These are phyloP conservation scores for Phytophthora palmivora DNA, from an alignment of 352 stramenopile species.

Conservation along the genomic window DNA sequence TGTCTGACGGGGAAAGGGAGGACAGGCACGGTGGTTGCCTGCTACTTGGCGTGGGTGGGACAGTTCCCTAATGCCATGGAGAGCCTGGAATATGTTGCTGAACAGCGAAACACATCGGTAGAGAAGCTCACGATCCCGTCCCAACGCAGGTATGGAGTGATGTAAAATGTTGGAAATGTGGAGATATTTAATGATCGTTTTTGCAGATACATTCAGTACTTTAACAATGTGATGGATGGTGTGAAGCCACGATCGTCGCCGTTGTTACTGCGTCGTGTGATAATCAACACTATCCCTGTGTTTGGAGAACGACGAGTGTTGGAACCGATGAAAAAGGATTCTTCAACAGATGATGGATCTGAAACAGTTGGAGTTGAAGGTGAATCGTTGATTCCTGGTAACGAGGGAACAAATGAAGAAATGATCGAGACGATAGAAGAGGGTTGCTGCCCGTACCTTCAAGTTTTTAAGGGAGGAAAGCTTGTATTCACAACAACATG, in stretches of 20 bases:
- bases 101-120: constrained; percentile 86
- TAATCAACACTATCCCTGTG: constrained; percentile 95
- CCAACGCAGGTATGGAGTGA: constrained; percentile 84
- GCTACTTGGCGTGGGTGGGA: constrained; percentile 96
- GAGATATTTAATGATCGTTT: constrained; percentile 3
- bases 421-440: constrained; percentile 74
- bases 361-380: constrained; percentile 42
- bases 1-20: constrained; percentile 97
- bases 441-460: constrained; percentile 97
- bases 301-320: constrained; percentile 78
- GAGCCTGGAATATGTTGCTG: constrained; percentile 93
- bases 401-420: constrained; percentile 46
- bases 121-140: constrained; percentile 97
- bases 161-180: background rate
- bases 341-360: constrained; percentile 28
- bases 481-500: constrained; percentile 96
- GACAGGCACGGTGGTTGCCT: constrained; percentile 95
- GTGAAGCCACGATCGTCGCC: constrained; percentile 95
- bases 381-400: constrained; percentile 26
- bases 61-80: constrained; percentile 92
- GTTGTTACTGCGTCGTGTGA: constrained; percentile 94
- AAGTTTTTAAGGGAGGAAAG: constrained; percentile 98
- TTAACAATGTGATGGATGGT: constrained; percentile 97
- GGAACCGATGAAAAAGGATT: constrained; percentile 59
- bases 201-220: constrained; percentile 96